Conservation (phyloP, 345 rosid genomes). For the Lumnitzera littorea region DNA sequence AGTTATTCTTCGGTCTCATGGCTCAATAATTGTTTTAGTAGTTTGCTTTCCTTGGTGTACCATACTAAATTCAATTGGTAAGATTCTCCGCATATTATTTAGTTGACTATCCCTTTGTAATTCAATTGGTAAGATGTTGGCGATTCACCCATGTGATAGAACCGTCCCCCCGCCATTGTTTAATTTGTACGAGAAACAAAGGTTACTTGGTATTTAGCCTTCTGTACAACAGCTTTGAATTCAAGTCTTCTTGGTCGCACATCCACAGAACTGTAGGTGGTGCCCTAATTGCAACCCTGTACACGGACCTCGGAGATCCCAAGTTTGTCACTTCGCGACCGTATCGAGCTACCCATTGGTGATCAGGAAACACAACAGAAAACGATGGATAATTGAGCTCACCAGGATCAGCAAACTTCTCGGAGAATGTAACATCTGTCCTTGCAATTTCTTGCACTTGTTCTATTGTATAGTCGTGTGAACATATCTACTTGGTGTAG, state of each 20-base stretch:
- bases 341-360: constrained; percentile 55
- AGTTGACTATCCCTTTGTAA: no score
- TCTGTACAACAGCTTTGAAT: constrained; percentile 55
- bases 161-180: constrained; percentile 44
- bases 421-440: constrained; percentile 44
- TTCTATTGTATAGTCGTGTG: constrained; percentile 49
- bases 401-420: constrained; percentile 62
- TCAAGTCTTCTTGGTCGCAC: constrained; percentile 52
- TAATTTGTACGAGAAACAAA: constrained; percentile 50
- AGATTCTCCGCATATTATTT: no score
- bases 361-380: constrained; percentile 55
- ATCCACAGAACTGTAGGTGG: constrained; percentile 43
- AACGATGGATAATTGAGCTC: constrained; percentile 83
- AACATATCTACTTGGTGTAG: constrained; percentile 67
- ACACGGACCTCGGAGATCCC: constrained; percentile 48
- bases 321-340: constrained; percentile 75
- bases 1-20: no score
- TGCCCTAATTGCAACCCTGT: constrained; percentile 35
- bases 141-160: constrained; percentile 65
- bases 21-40: no score
- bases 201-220: constrained; percentile 60
- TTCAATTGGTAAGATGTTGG: constrained; percentile 22
- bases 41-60: no score
- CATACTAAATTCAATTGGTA: no score
- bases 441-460: constrained; percentile 58